Evolutionary conservation across 495 filamentous ascomycete species (phyloP).

Genomic region (Umbilicaria muhlenbergii): DNA sequence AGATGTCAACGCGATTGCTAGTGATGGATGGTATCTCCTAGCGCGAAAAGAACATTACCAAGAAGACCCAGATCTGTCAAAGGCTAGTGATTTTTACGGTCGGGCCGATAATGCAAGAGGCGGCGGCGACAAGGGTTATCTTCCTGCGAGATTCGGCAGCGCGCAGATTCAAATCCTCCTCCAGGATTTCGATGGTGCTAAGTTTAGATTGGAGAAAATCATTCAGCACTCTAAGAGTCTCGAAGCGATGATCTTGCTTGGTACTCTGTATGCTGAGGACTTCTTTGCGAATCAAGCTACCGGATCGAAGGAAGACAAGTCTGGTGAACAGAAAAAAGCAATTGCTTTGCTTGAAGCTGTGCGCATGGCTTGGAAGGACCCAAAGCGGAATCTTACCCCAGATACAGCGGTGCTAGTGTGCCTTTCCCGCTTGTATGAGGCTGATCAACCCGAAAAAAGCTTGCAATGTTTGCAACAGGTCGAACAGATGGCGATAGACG

Average conservation of each 20-base stretch:
- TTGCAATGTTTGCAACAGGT: conserved; percentile 81
- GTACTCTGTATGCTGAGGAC: conserved; percentile 83
- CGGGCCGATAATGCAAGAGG: conserved; percentile 81
- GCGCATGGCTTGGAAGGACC: conserved; percentile 77
- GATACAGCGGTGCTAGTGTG: conserved; percentile 87
- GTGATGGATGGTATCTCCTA: conserved; percentile 91
- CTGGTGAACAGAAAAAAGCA: conserved; percentile 65
- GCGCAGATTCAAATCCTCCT: conserved; percentile 77
- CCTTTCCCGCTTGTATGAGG: conserved; percentile 79
- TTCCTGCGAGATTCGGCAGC: conserved; percentile 83
- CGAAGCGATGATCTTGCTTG: conserved; percentile 84
- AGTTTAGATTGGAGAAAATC: conserved; percentile 86
- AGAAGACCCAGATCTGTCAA: conserved; percentile 40
- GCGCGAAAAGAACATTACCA: conserved; percentile 76
- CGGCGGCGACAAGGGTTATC: conserved; percentile 69
- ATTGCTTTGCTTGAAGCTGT: conserved; percentile 68
- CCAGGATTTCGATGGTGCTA: conserved; percentile 76
- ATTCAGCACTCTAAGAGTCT: conserved; percentile 68
- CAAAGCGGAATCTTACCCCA: conserved; percentile 62
- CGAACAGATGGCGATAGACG: conserved; percentile 69
- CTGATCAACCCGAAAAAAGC: conserved; percentile 70
- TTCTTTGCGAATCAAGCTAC: conserved; percentile 63
- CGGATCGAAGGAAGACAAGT: conserved; percentile 74
- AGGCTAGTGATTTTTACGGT: conserved; percentile 66
- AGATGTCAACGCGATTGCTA: conserved; percentile 87